Evolutionary conservation across 495 filamentous ascomycete genomes (phyloP).

Genomic region (Aspergillus bertholletiae): DNA sequence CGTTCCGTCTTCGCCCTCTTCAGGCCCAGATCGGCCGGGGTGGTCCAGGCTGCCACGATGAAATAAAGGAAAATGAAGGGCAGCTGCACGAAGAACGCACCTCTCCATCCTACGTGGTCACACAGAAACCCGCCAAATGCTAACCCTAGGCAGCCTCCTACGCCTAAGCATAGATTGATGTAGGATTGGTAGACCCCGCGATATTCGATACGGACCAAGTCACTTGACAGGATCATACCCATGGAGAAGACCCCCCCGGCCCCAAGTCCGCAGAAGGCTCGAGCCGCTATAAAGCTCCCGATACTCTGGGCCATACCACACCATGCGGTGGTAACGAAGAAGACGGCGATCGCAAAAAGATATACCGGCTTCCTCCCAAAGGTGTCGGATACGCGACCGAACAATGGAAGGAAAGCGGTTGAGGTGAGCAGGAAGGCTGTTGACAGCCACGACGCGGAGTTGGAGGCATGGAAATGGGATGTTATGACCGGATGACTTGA

Average conservation of each 20-base stretch:
- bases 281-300: conserved; percentile 65
- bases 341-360: conserved; percentile 58
- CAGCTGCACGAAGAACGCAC: conserved; percentile 67
- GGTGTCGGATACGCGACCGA: conserved; percentile 69
- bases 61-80: conserved; percentile 60
- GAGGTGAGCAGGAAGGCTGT: conserved; percentile 76
- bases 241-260: conserved; percentile 72
- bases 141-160: conserved; percentile 62
- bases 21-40: conserved; percentile 59
- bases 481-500: conserved; percentile 80
- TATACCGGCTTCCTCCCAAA: conserved; percentile 70
- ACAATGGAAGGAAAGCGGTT: conserved; percentile 69
- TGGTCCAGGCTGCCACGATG: conserved; percentile 49
- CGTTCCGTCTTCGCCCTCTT: conserved; percentile 41
- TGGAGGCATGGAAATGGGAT: conserved; percentile 70
- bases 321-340: conserved; percentile 65
- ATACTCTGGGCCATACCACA: conserved; percentile 71
- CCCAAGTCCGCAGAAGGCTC: conserved; percentile 71
- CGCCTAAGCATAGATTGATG: conserved; percentile 65
- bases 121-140: conserved; percentile 72
- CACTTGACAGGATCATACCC: conserved; percentile 69
- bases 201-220: conserved; percentile 71
- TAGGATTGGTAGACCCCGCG: conserved; percentile 75
- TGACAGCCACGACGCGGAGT: conserved; percentile 76
- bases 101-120: conserved; percentile 71